These are phyloP conservation scores for Pterocarpus santalinus DNA, from an alignment of 306 rosid species.

Conservation along the genomic window DNA sequence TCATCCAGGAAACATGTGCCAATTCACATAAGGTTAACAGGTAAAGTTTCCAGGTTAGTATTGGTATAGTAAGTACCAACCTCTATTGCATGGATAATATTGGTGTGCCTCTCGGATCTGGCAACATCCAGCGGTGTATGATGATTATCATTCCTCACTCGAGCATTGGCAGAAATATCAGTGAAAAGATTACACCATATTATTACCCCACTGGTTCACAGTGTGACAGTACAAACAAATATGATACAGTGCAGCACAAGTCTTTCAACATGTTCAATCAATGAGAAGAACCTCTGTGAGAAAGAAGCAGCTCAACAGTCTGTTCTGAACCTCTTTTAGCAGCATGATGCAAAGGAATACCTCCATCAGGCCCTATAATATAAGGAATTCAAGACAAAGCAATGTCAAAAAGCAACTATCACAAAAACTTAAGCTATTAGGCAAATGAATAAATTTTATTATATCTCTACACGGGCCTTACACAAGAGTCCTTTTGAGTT, in stretches of 20 bases:
- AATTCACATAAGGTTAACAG: too few species aligned
- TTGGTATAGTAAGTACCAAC: not conserved
- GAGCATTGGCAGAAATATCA: constrained; percentile 11
- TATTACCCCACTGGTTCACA: not conserved
- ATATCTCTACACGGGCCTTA: too few species aligned
- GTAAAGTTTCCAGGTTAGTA: not conserved
- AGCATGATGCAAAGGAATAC: constrained; percentile 25
- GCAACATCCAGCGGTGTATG: constrained; percentile 1
- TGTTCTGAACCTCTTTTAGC: not conserved
- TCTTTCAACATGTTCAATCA: not conserved
- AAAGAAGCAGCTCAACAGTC: constrained; percentile 5
- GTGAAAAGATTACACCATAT: not conserved
- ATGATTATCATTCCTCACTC: not conserved
- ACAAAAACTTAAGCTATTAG: not conserved
- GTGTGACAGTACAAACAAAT: too few species aligned
- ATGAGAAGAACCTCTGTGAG: constrained; percentile 9
- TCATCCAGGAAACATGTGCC: not conserved
- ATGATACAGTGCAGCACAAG: too few species aligned
- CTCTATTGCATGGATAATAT: not conserved
- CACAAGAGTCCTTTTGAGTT: too few species aligned
- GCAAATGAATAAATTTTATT: not conserved
- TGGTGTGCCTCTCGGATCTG: not conserved
- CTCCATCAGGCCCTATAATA: constrained; percentile 14
- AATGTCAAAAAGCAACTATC: too few species aligned
- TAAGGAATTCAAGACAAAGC: not conserved